Base-by-base conservation (phyloP, 1,139 yeast species). In the Blastobotrys proliferans region DNA sequence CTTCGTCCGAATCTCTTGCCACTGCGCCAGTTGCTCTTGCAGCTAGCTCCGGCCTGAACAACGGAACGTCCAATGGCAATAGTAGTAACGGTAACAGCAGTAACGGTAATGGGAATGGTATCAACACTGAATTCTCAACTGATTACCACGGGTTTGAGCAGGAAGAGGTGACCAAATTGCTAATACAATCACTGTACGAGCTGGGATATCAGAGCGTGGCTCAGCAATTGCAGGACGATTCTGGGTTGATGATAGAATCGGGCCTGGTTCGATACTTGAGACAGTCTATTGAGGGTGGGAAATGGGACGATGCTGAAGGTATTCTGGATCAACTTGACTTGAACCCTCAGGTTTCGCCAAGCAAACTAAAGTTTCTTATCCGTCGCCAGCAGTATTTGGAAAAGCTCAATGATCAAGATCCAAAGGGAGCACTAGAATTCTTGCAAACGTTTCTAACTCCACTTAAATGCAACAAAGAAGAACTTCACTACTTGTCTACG, bases 131-230 rank as follows among this genome's bases (percentile, higher is more conserved):
- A 30, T 30, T 4, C 13, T 30, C 6, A 30, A 6, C 20, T 11
- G 6, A 18, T 14, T 42, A 42, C 32, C 36, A 44, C 32, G 63
- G 62, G 13, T 60, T 66, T 25, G 62, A 66, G 50, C 64, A 60
- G 35, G 57, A 55, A 14, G 79, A 77, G 53, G 64, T 75, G 9
- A 68, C 78, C 1, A 66, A 77, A 38, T 59, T 77, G 20, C 53
- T 77, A 24, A 69, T 76, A 25, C 79, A 76, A 51, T 61, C 77
- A 2, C 57, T 77, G 40, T 58, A 61, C 31, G 81, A 76, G 46
- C 49, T 76, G 45, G 81, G 81, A 3, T 74, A 72, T 51, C 47
- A 57, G 6, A 52, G 59, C 8, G 57, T 75, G 1, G 72, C 76
- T 0, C 49, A 57, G 9, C 43, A 53, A 2, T 58, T 77, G 36